phyloP scores from a whole-genome alignment of 805 yeast species.

The Komagataella phaffii region DNA sequence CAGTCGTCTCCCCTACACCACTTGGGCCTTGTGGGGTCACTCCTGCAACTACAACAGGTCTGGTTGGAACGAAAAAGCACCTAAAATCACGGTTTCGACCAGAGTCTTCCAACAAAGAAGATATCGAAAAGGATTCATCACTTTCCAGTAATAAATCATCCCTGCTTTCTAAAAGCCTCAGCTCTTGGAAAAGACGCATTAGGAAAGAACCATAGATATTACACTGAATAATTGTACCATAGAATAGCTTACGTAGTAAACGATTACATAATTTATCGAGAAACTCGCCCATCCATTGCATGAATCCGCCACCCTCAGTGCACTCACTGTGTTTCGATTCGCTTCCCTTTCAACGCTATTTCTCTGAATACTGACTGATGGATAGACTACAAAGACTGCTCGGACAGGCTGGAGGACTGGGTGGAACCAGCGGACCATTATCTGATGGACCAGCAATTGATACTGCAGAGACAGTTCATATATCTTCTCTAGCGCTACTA shows the following conservation, averaged over 20 bases:
- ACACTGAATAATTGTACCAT: not conserved
- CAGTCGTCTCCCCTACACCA: not conserved
- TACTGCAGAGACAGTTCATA: constrained; percentile 92
- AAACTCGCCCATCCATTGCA: not conserved
- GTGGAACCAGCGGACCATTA: constrained; percentile 30
- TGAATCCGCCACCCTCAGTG: not conserved
- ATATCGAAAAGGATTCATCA: not conserved
- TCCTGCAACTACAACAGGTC: not conserved
- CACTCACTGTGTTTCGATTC: not conserved
- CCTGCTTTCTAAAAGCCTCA: not conserved
- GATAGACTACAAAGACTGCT: constrained; percentile 36
- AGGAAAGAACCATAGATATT: not conserved
- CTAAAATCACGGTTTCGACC: not conserved
- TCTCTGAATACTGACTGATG: constrained; percentile 13
- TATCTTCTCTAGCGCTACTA: constrained; percentile 85
- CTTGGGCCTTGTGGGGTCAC: not conserved
- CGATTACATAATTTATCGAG: not conserved
- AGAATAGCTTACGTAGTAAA: not conserved
- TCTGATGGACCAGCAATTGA: constrained; percentile 79
- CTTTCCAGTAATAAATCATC: not conserved
- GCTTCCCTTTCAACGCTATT: not conserved
- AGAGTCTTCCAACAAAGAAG: not conserved
- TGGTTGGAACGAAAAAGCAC: not conserved
- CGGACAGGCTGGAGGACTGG: constrained; percentile 25
- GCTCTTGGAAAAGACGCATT: not conserved